Percentiles rank a stretch among this genome's conserved stretches.
Evolutionary conservation across 2,329 filamentous ascomycete genomes (phyloP).

Genomic region (Cryphonectria japonica): DNA sequence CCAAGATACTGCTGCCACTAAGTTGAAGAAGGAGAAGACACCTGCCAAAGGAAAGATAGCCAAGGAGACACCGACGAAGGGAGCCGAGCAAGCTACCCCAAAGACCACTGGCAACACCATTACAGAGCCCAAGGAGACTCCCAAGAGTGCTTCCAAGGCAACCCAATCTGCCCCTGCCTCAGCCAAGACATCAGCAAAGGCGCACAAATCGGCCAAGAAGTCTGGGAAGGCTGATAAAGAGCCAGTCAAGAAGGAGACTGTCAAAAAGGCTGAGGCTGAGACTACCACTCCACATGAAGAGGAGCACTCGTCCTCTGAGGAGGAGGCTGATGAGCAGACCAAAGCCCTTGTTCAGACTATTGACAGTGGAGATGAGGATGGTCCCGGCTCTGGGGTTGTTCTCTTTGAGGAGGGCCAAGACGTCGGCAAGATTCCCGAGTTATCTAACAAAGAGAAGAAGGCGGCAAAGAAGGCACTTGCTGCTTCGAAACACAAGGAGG

Average conservation of each 20-base stretch:
- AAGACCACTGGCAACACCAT: constrained; percentile 16
- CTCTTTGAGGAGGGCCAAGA: constrained; percentile 53
- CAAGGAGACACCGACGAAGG: constrained; percentile 14
- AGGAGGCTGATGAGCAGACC: constrained; percentile 29
- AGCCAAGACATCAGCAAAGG: not conserved
- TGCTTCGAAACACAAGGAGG: constrained; percentile 44
- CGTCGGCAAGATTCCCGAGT: constrained; percentile 55
- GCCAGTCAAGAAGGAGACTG: constrained; percentile 45
- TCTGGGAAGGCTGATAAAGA: constrained; percentile 32
- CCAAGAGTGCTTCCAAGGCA: constrained; percentile 15
- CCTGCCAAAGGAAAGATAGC: constrained; percentile 23
- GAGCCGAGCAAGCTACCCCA: constrained; percentile 10
- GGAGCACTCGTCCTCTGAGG: constrained; percentile 22
- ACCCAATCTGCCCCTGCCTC: constrained; percentile 14
- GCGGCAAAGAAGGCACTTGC: constrained; percentile 42
- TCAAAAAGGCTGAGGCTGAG: constrained; percentile 13
- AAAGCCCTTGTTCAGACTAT: constrained; percentile 28
- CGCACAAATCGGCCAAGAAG: constrained; percentile 23
- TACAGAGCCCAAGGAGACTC: constrained; percentile 4
- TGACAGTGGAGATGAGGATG: constrained; percentile 29
- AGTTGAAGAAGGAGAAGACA: constrained; percentile 27
- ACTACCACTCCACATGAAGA: constrained; percentile 6
- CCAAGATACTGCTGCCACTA: constrained; percentile 19
- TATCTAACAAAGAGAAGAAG: constrained; percentile 50
- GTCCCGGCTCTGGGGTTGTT: constrained; percentile 22